Conservation (phyloP, 306 rosid genomes). For the Lathyrus oleraceus region DNA sequence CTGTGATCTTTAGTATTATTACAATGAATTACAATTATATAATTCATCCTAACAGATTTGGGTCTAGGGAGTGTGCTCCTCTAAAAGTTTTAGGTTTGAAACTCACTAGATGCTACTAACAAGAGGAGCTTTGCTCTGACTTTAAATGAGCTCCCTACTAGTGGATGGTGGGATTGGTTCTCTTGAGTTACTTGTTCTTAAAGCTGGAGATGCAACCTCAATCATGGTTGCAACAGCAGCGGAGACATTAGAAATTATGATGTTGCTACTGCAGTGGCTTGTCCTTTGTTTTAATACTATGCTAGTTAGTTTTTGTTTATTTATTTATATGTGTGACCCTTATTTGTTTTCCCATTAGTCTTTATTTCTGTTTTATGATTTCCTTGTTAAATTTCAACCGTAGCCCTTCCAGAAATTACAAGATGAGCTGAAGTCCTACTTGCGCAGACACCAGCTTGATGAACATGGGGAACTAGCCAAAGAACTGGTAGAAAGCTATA, state of each 20-base stretch:
- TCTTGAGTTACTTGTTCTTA: no score
- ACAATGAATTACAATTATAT: neutral
- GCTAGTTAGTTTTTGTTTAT: neutral
- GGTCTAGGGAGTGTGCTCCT: no score
- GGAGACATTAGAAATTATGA: neutral
- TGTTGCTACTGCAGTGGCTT: neutral
- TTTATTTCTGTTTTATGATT: constrained; percentile 6
- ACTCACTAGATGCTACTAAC: no score
- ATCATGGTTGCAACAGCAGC: neutral
- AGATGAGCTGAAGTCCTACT: constrained; percentile 63
- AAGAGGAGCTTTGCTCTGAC: no score
- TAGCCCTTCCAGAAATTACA: constrained; percentile 72
- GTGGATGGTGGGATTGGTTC: no score
- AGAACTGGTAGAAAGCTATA: constrained; percentile 60
- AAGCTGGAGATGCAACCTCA: no score
- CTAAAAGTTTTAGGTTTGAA: no score
- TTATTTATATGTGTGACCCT: neutral
- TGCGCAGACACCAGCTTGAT: constrained; percentile 49
- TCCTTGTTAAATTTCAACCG: neutral
- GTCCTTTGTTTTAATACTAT: neutral
- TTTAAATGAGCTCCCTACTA: no score
- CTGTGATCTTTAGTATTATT: neutral
- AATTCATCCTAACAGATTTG: no score
- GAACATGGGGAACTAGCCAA: constrained; percentile 55
- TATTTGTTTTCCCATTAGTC: neutral